phyloP scores from a whole-genome alignment of 2,329 filamentous ascomycete genomes.

The Ascochyta lentis region DNA sequence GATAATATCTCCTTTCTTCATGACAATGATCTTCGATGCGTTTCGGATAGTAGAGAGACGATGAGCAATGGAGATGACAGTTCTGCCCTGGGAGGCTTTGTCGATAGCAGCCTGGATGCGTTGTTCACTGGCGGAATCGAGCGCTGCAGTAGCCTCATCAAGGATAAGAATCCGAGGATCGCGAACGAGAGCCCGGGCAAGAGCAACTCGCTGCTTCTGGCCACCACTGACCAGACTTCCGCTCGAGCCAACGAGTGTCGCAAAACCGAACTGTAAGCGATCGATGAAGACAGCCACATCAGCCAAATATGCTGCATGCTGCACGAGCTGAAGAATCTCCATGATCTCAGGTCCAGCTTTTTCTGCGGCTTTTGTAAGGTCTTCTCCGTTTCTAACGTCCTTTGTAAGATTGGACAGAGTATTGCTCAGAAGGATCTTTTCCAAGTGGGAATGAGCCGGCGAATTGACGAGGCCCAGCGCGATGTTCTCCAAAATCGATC shows the following conservation, averaged over 20 bases:
- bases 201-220: slow-evolving; percentile 66
- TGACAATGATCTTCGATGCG: slow-evolving; percentile 49
- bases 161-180: slow-evolving; percentile 65
- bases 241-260: slow-evolving; percentile 59
- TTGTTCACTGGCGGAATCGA: slow-evolving; percentile 65
- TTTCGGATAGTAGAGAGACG: slow-evolving; percentile 47
- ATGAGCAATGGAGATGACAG: slow-evolving; percentile 50
- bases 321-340: slow-evolving; percentile 61
- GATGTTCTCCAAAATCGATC: slow-evolving; percentile 62
- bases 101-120: slow-evolving; percentile 58
- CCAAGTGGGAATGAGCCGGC: slow-evolving; percentile 49
- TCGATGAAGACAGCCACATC: slow-evolving; percentile 66
- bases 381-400: slow-evolving; percentile 59
- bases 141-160: slow-evolving; percentile 67
- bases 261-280: slow-evolving; percentile 57
- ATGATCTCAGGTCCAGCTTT: slow-evolving; percentile 24
- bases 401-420: slow-evolving; percentile 59
- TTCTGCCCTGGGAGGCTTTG: slow-evolving; percentile 41
- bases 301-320: slow-evolving; percentile 61
- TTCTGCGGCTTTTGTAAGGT: slow-evolving; percentile 46
- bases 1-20: slow-evolving; percentile 47
- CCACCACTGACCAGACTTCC: slow-evolving; percentile 64
- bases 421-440: slow-evolving; percentile 57
- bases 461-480: slow-evolving; percentile 58
- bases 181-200: slow-evolving; percentile 63